A percentile compares a stretch with the other conserved stretches of the same genome.
phyloP scores from a whole-genome alignment of 805 yeast species.

The Kazachstania viticola region DNA sequence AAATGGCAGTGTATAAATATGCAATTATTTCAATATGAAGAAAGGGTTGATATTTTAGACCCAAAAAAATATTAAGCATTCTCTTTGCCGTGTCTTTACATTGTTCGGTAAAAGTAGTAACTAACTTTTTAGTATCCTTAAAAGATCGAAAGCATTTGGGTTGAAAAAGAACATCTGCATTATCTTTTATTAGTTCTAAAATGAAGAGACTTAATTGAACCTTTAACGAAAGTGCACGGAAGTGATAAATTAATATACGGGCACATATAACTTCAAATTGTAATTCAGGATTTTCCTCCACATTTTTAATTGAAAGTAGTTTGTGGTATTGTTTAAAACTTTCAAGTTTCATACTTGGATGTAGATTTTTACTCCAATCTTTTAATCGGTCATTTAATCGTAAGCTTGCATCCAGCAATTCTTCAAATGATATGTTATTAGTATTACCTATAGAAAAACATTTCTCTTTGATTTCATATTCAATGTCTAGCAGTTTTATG shows the following conservation, averaged over 20 bases:
- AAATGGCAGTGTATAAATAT: conserved; percentile 16
- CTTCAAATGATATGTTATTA: conserved; percentile 13
- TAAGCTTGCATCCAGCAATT: conserved; percentile 11
- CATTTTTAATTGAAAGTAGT: conserved; percentile 9
- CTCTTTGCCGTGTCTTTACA: conserved; percentile 6
- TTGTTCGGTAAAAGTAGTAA: conserved; percentile 6
- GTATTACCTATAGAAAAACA: conserved; percentile 16
- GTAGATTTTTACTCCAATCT: conserved; percentile 17
- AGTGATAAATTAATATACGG: conserved; percentile 14
- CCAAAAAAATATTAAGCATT: conserved; percentile 12
- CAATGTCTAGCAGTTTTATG: conserved; percentile 10
- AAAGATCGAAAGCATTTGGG: no score
- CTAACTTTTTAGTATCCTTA: conserved; percentile 8
- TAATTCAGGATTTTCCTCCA: conserved; percentile 10
- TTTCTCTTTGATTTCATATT: conserved; percentile 7
- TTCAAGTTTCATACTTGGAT: conserved; percentile 12
- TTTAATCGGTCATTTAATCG: conserved; percentile 9
- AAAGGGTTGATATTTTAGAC: conserved; percentile 13
- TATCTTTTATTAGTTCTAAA: conserved; percentile 14
- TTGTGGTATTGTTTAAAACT: conserved; percentile 14
- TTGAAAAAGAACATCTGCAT: conserved; percentile 7
- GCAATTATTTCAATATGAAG: conserved; percentile 15
- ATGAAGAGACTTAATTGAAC: conserved; percentile 13
- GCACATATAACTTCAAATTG: conserved; percentile 14
- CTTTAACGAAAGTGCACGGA: conserved; percentile 11